Evolutionary conservation across 495 filamentous ascomycete genomes (phyloP).

Genomic region (Clohesyomyces aquaticus): DNA sequence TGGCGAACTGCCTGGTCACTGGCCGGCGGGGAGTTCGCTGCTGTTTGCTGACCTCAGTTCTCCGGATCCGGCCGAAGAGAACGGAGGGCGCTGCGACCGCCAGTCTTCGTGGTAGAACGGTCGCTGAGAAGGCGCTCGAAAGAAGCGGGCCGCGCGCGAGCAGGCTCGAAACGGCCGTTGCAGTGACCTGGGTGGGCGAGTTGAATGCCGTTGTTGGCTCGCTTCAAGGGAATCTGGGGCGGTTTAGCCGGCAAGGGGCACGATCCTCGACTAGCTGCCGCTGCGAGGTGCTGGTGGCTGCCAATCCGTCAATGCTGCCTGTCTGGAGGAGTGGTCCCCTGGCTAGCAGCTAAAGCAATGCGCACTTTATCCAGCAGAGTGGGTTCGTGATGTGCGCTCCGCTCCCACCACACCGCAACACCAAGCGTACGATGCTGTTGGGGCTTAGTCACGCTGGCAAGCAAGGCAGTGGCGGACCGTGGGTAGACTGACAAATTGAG

Average conservation of each 20-base stretch:
- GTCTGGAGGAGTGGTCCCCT: conserved; percentile 23
- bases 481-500: conserved; percentile 1
- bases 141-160: background rate
- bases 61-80: background rate
- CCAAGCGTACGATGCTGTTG: background rate
- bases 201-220: conserved; percentile 40
- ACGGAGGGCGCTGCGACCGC: conserved; percentile 5
- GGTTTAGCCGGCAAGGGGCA: conserved; percentile 42
- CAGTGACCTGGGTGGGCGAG: conserved; percentile 12
- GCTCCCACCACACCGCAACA: conserved; percentile 25
- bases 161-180: conserved; percentile 7
- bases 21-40: conserved; percentile 11
- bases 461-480: background rate
- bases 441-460: conserved; percentile 19
- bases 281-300: conserved; percentile 37
- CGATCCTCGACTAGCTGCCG: conserved; percentile 42
- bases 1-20: conserved; percentile 25
- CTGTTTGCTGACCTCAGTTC: conserved; percentile 12
- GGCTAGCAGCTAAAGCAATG: conserved; percentile 29
- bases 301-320: conserved; percentile 35
- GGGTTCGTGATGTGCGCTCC: conserved; percentile 30
- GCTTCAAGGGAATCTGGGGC: conserved; percentile 41
- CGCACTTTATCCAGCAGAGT: conserved; percentile 43
- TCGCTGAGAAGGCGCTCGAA: conserved; percentile 12
- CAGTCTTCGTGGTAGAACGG: conserved; percentile 11